A percentile compares a stretch with the other conserved stretches of the same genome.
These are phyloP conservation scores for Aspergillus glaucus DNA, from an alignment of 2,329 filamentous ascomycete genomes.

Conservation along the genomic window DNA sequence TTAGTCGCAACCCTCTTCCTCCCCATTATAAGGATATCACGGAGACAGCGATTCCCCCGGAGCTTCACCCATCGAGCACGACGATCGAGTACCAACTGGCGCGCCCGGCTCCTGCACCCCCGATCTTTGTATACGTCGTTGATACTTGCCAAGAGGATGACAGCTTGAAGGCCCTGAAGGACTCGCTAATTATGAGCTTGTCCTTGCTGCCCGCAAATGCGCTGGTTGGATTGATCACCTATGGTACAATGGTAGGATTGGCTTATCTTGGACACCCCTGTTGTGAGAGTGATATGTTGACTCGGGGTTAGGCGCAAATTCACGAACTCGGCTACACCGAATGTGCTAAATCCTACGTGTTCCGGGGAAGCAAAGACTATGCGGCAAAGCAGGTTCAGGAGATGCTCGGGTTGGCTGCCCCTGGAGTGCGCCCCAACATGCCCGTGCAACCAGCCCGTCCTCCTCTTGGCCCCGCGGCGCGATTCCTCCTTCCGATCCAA, in stretches of 20 bases:
- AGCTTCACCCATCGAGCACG: slow-evolving; percentile 59
- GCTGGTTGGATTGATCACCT: slow-evolving; percentile 60
- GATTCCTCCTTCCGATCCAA: slow-evolving; percentile 89
- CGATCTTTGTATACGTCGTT: slow-evolving; percentile 63
- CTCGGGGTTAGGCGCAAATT: slow-evolving; percentile 64
- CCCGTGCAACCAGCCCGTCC: slow-evolving; percentile 68
- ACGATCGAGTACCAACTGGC: slow-evolving; percentile 62
- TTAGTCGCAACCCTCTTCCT: slow-evolving; percentile 59
- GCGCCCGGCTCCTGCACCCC: slow-evolving; percentile 57
- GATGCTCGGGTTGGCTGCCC: slow-evolving; percentile 80
- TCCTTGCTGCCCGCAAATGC: slow-evolving; percentile 58
- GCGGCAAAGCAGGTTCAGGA: slow-evolving; percentile 98
- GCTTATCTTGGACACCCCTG: slow-evolving; percentile 10
- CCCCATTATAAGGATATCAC: slow-evolving; percentile 66
- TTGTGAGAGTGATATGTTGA: neutral
- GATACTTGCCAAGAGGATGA: slow-evolving; percentile 65
- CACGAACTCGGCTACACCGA: slow-evolving; percentile 97
- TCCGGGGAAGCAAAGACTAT: slow-evolving; percentile 96
- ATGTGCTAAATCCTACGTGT: slow-evolving; percentile 97
- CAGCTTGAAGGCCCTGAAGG: slow-evolving; percentile 60
- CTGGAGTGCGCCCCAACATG: slow-evolving; percentile 66
- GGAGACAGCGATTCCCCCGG: slow-evolving; percentile 58
- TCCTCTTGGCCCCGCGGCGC: slow-evolving; percentile 70
- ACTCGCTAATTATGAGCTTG: slow-evolving; percentile 62
- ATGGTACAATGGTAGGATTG: slow-evolving; percentile 73